Conservation (phyloP, 2,329 filamentous ascomycete genomes). For the Pseudogymnoascus sp. region DNA sequence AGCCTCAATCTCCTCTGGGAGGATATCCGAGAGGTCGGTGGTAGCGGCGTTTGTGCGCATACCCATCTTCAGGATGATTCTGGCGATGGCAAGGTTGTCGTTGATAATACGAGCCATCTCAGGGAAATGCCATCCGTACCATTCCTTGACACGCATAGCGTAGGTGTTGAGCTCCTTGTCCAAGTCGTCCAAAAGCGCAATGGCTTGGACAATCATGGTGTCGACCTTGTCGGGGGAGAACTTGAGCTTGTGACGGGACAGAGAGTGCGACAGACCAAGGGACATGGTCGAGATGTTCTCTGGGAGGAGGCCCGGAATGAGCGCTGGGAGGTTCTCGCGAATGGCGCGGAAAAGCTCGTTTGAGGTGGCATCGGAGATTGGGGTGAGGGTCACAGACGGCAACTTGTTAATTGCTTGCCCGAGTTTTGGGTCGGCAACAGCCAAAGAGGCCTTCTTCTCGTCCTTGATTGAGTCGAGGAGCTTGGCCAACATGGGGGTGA, state of each 20-base stretch:
- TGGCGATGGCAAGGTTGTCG: slow-evolving; percentile 91
- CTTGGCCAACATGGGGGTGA: slow-evolving; percentile 74
- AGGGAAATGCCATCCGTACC: slow-evolving; percentile 99
- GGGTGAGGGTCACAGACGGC: slow-evolving; percentile 75
- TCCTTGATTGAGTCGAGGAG: slow-evolving; percentile 88
- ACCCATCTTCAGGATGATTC: slow-evolving; percentile 80
- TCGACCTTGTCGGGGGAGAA: slow-evolving; percentile 98
- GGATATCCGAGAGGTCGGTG: slow-evolving; percentile 76
- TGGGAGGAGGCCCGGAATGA: slow-evolving; percentile 81
- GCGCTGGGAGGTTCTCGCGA: slow-evolving; percentile 78
- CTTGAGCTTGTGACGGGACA: slow-evolving; percentile 96
- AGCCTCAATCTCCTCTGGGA: slow-evolving; percentile 89
- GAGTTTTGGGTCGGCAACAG: slow-evolving; percentile 88
- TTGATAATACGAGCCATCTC: slow-evolving; percentile 96
- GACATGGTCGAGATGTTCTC: slow-evolving; percentile 90
- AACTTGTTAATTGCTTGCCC: slow-evolving; percentile 88
- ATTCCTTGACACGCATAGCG: slow-evolving; percentile 98
- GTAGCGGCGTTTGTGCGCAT: slow-evolving; percentile 74
- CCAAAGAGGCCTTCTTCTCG: slow-evolving; percentile 93
- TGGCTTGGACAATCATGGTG: slow-evolving; percentile 98
- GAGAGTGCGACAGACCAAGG: slow-evolving; percentile 90
- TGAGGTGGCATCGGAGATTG: slow-evolving; percentile 74
- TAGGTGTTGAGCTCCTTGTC: slow-evolving; percentile 99
- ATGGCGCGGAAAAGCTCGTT: slow-evolving; percentile 91
- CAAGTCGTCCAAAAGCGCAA: slow-evolving; percentile 86